A percentile compares a stretch with the other conserved stretches of the same genome.
phyloP scores from a whole-genome alignment of 192 early-diverging fungal genomes.

The Phycomyces blakesleeanus region DNA sequence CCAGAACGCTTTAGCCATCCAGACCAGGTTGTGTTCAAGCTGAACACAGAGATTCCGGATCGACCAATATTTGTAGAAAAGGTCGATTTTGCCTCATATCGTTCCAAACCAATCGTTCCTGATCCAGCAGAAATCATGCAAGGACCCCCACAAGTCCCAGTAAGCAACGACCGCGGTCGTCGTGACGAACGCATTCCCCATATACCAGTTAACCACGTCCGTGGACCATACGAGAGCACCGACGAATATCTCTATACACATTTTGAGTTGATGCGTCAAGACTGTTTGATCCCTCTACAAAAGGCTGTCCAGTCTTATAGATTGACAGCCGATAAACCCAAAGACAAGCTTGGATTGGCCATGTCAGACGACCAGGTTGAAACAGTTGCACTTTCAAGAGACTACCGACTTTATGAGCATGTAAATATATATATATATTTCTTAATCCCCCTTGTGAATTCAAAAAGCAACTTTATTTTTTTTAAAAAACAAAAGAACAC shows the following conservation, averaged over 20 bases:
- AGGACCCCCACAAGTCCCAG: neutral
- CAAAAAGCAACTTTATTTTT: too few relatives aligned
- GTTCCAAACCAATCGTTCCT: slow-evolving; percentile 20
- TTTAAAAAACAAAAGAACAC: too few relatives aligned
- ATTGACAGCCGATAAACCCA: neutral
- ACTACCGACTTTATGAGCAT: slow-evolving; percentile 32
- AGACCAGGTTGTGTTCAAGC: slow-evolving; percentile 9
- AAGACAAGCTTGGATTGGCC: neutral
- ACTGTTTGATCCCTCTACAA: slow-evolving; percentile 47
- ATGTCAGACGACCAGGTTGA: neutral
- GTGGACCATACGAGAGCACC: slow-evolving; percentile 37
- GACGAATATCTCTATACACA: slow-evolving; percentile 53
- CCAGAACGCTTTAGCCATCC: slow-evolving; percentile 1
- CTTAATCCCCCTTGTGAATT: too few relatives aligned
- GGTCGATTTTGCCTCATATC: slow-evolving; percentile 15
- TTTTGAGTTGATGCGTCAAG: slow-evolving; percentile 48
- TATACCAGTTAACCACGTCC: slow-evolving; percentile 43
- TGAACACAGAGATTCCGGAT: slow-evolving; percentile 21
- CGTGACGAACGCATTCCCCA: slow-evolving; percentile 26
- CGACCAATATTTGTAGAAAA: slow-evolving; percentile 16
- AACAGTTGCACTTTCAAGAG: neutral
- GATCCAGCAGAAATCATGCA: slow-evolving; percentile 20
- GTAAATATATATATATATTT: slow-evolving; percentile 10
- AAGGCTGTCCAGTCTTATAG: slow-evolving; percentile 35
- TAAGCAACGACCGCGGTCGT: neutral